Base-by-base conservation (phyloP, 164 flowering plant species). In the Magnolia sinica region DNA sequence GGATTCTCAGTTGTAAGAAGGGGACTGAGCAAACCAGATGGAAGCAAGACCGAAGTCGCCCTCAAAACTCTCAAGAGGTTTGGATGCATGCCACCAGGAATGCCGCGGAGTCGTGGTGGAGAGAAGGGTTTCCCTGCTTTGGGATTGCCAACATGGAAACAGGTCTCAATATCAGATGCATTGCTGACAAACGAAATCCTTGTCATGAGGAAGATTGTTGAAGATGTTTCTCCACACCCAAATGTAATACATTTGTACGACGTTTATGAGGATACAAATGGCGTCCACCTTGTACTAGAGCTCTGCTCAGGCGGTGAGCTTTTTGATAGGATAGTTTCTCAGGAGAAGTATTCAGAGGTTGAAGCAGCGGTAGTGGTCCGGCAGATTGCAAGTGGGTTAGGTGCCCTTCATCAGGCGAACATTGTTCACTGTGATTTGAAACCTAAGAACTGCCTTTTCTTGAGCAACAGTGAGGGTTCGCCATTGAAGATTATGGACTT, bases 401-500 rank as follows among this genome's bases (percentile, higher is more conserved):
- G 23, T 0, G 91, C 90, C 2, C 83, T 89, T 66, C 94, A 92
- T 70, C 64, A 49, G 75, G 90, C 88, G 0, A 82, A 84, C 76
- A 90, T 91, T 67, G 83, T 92, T 11, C 97, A 92, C 58, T 81
- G 94, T 52, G 97, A 92, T 72, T 86, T 92, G 84, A 92, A 92
- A 84, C 97, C 94, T 0, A 94, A 92, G 84, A 92, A 92, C 75
- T 92, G 92, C 73, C 83, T 92, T 58, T 89, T 92, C 79, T 78
- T 88, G 76, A 78, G 85, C 19, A 58, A 71, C 5, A 78, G 69
- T 13, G 80, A 87, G 55, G 79, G 79, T 70, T 89, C 97, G 18
- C 86, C 97, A 16, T 79, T 92, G 91, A 92, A 92, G 85, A 89
- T 89, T n/a, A 89, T 89, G 93, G 97, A 92, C 65, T 92, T 91